Percentiles rank a stretch among this genome's conserved stretches.
Conservation (phyloP, 352 stramenopile species). For the Sclerospora graminicola region DNA sequence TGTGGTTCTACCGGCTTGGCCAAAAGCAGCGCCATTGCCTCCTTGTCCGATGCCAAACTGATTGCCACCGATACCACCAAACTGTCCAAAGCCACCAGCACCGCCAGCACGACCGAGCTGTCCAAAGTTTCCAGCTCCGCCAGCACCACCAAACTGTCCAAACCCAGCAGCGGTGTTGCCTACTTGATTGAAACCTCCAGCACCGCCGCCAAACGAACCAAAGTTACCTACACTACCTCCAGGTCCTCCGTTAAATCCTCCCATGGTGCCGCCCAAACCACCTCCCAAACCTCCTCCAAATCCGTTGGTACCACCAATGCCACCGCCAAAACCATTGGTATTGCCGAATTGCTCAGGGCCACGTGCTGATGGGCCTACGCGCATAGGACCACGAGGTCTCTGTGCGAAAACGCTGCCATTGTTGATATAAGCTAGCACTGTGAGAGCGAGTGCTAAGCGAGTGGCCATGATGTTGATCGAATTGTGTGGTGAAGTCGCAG, state of each 20-base stretch:
- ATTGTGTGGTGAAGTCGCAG: not conserved
- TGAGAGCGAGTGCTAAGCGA: slow-evolving; percentile 12
- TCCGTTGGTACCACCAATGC: not conserved
- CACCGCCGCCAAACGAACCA: slow-evolving; percentile 2
- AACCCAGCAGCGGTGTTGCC: not conserved
- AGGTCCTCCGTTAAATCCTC: not conserved
- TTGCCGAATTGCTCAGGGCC: slow-evolving; percentile 12
- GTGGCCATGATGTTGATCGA: slow-evolving; percentile 5
- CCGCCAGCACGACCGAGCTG: slow-evolving; percentile 1
- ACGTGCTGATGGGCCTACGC: slow-evolving; percentile 7
- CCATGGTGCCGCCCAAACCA: not conserved
- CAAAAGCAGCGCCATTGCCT: not conserved
- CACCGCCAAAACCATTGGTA: slow-evolving; percentile 1
- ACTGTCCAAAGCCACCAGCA: slow-evolving; percentile 2
- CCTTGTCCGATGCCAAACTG: slow-evolving; percentile 2
- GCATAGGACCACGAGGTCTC: slow-evolving; percentile 8
- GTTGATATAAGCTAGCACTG: slow-evolving; percentile 7
- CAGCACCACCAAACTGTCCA: not conserved
- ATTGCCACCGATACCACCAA: slow-evolving; percentile 1
- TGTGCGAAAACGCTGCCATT: slow-evolving; percentile 6
- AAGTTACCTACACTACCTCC: slow-evolving; percentile 1
- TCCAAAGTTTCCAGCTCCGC: too few relatives aligned
- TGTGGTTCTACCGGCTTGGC: not conserved
- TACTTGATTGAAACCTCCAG: not conserved
- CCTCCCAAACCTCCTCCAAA: slow-evolving; percentile 2